Conservation (phyloP, 495 filamentous ascomycete genomes). For the Hypoxylon lienhwacheense region DNA sequence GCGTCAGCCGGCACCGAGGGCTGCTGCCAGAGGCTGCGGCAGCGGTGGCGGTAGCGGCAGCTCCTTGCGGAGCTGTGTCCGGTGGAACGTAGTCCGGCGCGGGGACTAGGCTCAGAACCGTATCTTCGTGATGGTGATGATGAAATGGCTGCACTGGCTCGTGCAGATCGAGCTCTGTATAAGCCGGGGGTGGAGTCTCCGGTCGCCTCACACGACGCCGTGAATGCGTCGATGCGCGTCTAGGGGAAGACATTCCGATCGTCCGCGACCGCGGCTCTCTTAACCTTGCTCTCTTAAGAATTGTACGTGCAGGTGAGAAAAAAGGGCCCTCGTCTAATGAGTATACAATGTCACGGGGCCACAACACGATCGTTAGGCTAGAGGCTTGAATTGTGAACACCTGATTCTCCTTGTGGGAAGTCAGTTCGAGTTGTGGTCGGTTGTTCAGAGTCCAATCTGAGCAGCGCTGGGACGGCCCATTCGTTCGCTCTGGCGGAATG, state of each 20-base stretch:
- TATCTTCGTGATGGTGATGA: slow-evolving; percentile 2
- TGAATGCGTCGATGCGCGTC: slow-evolving; percentile 13
- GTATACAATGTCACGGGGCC: not conserved
- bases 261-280: not conserved
- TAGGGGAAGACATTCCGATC: slow-evolving; percentile 5
- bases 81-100: not conserved
- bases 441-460: slow-evolving; percentile 3
- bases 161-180: slow-evolving; percentile 22
- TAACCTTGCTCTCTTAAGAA: not conserved
- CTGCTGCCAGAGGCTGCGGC: too few species aligned
- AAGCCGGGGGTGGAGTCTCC: slow-evolving; percentile 27
- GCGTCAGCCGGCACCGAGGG: slow-evolving; percentile 28
- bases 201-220: slow-evolving; percentile 18
- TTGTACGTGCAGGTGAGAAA: not conserved
- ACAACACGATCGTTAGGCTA: slow-evolving; percentile 1
- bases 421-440: slow-evolving; percentile 9
- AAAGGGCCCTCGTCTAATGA: too few species aligned
- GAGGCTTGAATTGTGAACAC: not conserved
- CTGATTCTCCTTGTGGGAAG: slow-evolving; percentile 5
- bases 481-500: not conserved
- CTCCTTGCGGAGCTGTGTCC: not conserved
- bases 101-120: not conserved
- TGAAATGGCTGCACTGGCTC: not conserved
- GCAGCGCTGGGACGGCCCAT: slow-evolving; percentile 6
- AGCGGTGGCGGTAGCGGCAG: too few species aligned